Conservation (phyloP, 2,329 filamentous ascomycete species). For the Pyrenophora tritici-repentis region DNA sequence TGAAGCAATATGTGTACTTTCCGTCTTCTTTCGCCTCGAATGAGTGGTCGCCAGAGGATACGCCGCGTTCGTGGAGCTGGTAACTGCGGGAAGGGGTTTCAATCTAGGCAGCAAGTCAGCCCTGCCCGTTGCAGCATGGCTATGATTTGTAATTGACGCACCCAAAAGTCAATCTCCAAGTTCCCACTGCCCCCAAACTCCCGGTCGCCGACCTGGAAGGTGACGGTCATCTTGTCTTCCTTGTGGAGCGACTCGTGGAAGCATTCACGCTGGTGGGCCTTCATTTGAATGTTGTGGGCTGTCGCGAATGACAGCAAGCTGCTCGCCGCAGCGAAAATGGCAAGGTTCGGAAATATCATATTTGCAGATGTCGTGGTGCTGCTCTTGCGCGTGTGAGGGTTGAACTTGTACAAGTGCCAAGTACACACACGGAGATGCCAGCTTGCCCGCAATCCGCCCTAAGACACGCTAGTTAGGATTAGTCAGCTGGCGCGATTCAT, state of each 20-base stretch:
- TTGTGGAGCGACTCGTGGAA: constrained; percentile 92
- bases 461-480: constrained; percentile 2
- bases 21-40: constrained; percentile 86
- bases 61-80: constrained; percentile 77
- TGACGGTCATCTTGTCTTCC: constrained; percentile 98
- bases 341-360: constrained; percentile 46
- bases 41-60: constrained; percentile 90
- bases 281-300: constrained; percentile 95
- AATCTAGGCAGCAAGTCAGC: constrained; percentile 59
- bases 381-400: constrained; percentile 14
- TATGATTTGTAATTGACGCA: constrained; percentile 50
- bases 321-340: constrained; percentile 53
- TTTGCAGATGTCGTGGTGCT: constrained; percentile 21
- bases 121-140: neutral
- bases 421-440: constrained; percentile 38
- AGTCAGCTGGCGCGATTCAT: constrained; percentile 1
- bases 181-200: constrained; percentile 96
- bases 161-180: constrained; percentile 97
- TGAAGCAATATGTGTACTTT: constrained; percentile 96
- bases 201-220: constrained; percentile 95
- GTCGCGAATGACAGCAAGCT: constrained; percentile 66
- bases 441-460: constrained; percentile 34
- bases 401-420: constrained; percentile 15
- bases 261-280: constrained; percentile 92
- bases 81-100: constrained; percentile 76